These are phyloP conservation scores for Colletotrichum zoysiae DNA, from an alignment of 2,329 filamentous ascomycete genomes.

Conservation along the genomic window DNA sequence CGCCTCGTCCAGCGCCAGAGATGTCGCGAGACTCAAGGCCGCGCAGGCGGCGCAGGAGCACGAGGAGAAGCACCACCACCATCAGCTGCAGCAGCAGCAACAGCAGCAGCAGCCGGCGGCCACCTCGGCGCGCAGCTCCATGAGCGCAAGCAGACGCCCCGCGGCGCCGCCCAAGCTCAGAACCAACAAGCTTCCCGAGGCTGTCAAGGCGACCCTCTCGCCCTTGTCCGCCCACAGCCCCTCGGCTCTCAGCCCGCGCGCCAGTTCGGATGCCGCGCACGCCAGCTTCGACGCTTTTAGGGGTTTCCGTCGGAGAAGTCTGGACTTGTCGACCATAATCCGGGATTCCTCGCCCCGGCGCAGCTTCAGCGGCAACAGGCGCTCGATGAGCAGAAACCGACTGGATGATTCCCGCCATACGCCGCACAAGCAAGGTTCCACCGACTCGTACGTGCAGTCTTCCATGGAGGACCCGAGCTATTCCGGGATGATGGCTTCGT, in stretches of 20 bases:
- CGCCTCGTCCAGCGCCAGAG: constrained; percentile 56
- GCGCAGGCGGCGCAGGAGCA: constrained; percentile 20
- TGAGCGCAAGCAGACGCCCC: constrained; percentile 34
- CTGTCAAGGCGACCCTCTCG: constrained; percentile 72
- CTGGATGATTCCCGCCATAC: constrained; percentile 59
- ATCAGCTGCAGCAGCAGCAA: background rate
- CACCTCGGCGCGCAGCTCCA: constrained; percentile 43
- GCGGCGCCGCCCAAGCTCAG: constrained; percentile 49
- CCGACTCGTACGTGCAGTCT: constrained; percentile 80
- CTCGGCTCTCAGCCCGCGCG: constrained; percentile 64
- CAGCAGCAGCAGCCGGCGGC: background rate
- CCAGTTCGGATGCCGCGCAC: constrained; percentile 65
- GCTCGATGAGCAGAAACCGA: constrained; percentile 64
- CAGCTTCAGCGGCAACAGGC: constrained; percentile 73
- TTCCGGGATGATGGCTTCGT: constrained; percentile 77
- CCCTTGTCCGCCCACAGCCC: constrained; percentile 61
- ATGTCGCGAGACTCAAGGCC: constrained; percentile 27
- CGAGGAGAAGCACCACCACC: background rate
- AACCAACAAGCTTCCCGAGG: constrained; percentile 62
- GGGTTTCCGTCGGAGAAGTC: constrained; percentile 62
- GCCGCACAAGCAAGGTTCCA: constrained; percentile 71
- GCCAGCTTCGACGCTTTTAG: constrained; percentile 67
- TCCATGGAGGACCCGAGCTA: constrained; percentile 79
- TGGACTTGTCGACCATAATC: constrained; percentile 62
- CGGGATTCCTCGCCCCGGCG: constrained; percentile 62